A percentile compares a stretch with the other conserved stretches of the same genome.
Evolutionary conservation across 352 stramenopile species (phyloP).

Genomic region (Pythium monospermum): DNA sequence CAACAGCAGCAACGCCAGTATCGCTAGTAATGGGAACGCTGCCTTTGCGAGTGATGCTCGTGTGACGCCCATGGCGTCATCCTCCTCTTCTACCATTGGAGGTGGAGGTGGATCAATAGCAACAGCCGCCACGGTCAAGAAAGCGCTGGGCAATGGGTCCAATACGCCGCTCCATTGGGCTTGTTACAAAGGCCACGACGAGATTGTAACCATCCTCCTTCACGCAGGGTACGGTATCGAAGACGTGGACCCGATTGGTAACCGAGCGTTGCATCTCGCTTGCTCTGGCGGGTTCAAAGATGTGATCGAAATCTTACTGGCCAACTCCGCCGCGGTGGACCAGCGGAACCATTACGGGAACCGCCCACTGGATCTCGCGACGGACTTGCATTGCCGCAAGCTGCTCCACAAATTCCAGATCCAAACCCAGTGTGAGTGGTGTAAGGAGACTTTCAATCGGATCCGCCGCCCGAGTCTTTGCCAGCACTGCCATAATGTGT

Average conservation of each 20-base stretch:
- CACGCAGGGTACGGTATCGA: constrained; percentile 62
- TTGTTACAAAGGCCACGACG: constrained; percentile 74
- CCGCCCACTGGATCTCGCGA: constrained; percentile 61
- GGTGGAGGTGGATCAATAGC: too few relatives aligned
- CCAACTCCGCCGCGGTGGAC: constrained; percentile 51
- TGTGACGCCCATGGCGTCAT: neutral
- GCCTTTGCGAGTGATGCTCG: neutral
- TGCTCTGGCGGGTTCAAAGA: constrained; percentile 62
- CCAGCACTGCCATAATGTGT: constrained; percentile 77
- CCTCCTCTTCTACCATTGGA: too few relatives aligned
- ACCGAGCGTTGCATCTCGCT: constrained; percentile 67
- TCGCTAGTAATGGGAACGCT: neutral
- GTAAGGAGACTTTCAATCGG: constrained; percentile 68
- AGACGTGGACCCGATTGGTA: constrained; percentile 62
- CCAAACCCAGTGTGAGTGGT: constrained; percentile 65
- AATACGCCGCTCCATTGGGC: constrained; percentile 85
- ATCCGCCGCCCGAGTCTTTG: constrained; percentile 64
- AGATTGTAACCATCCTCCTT: constrained; percentile 64
- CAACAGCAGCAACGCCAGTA: constrained; percentile 12
- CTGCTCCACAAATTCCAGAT: constrained; percentile 57
- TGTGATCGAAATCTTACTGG: constrained; percentile 65
- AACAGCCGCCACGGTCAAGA: constrained; percentile 1
- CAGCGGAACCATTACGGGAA: constrained; percentile 77
- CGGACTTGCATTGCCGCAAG: constrained; percentile 48
- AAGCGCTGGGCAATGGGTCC: constrained; percentile 21